Conservation (phyloP, 2,329 filamentous ascomycete genomes). For the Triangularia setosa region DNA sequence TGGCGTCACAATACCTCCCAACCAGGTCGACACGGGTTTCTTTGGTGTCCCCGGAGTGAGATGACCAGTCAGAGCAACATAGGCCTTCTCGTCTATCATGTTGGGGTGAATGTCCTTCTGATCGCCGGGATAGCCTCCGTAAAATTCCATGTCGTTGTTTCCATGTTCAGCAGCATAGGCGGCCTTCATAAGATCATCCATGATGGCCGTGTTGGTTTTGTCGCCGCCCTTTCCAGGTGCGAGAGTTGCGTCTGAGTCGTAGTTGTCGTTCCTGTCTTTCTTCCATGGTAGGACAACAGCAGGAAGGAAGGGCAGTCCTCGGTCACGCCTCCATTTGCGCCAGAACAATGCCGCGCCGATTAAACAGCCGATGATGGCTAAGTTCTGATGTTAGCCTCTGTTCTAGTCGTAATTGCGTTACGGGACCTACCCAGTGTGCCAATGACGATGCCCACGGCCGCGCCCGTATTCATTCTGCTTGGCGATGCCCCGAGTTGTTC, state of each 20-base stretch:
- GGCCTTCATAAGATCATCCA: slow-evolving; percentile 24
- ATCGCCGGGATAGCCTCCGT: neutral
- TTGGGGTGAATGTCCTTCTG: neutral
- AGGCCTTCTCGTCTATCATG: slow-evolving; percentile 22
- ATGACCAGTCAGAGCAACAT: slow-evolving; percentile 18
- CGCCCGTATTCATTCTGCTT: slow-evolving; percentile 8
- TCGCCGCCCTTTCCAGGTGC: neutral
- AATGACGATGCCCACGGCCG: slow-evolving; percentile 18
- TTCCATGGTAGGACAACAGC: neutral
- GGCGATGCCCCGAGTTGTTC: neutral
- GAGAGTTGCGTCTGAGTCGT: neutral
- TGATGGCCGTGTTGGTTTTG: slow-evolving; percentile 26
- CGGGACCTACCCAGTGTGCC: slow-evolving; percentile 20
- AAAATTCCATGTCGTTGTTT: slow-evolving; percentile 12
- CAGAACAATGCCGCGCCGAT: slow-evolving; percentile 15
- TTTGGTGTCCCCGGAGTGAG: neutral
- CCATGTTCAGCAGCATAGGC: slow-evolving; percentile 20
- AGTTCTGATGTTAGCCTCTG: slow-evolving; percentile 10
- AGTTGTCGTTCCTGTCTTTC: neutral
- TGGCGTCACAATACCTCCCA: slow-evolving; percentile 20
- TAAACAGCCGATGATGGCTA: slow-evolving; percentile 19
- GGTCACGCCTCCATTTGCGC: slow-evolving; percentile 16
- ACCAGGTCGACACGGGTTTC: slow-evolving; percentile 19
- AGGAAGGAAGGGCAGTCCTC: slow-evolving; percentile 15
- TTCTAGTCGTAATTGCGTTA: neutral